Conservation (phyloP, 352 stramenopile genomes). For the Pythium phragmitis region DNA sequence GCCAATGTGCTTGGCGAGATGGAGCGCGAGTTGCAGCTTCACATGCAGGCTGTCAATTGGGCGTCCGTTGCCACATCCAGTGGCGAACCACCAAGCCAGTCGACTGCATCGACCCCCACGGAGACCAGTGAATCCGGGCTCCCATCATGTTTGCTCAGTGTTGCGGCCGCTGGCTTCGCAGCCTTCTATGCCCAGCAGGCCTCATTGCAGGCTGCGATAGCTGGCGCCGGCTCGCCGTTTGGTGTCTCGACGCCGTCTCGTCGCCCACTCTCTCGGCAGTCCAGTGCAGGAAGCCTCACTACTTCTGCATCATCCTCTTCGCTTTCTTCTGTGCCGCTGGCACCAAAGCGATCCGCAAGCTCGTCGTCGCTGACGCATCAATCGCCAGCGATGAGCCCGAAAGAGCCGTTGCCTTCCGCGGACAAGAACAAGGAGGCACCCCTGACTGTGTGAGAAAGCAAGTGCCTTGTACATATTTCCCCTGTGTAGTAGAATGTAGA, state of each 20-base stretch:
- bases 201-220: conserved; percentile 34
- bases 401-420: conserved; percentile 1
- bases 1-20: conserved; percentile 64
- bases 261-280: conserved; percentile 23
- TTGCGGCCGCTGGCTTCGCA: conserved; percentile 53
- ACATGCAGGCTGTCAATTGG: conserved; percentile 75
- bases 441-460: conserved; percentile 7
- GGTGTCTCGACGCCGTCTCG: conserved; percentile 5
- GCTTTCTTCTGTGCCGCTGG: conserved; percentile 9
- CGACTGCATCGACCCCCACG: neutral
- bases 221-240: conserved; percentile 7
- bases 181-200: conserved; percentile 61
- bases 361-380: conserved; percentile 13
- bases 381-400: conserved; percentile 13
- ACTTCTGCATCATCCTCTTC: conserved; percentile 17
- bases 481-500: too few relatives aligned
- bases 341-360: conserved; percentile 13
- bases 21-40: conserved; percentile 67
- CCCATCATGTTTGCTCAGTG: conserved; percentile 57
- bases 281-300: conserved; percentile 16
- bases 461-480: too few relatives aligned
- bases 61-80: conserved; percentile 30
- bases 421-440: conserved; percentile 24
- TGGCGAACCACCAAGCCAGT: conserved; percentile 11
- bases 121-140: conserved; percentile 25